A percentile compares a stretch with the other conserved stretches of the same genome.
These are phyloP conservation scores for Cladorrhinum samala DNA, from an alignment of 495 filamentous ascomycete genomes.

Conservation along the genomic window DNA sequence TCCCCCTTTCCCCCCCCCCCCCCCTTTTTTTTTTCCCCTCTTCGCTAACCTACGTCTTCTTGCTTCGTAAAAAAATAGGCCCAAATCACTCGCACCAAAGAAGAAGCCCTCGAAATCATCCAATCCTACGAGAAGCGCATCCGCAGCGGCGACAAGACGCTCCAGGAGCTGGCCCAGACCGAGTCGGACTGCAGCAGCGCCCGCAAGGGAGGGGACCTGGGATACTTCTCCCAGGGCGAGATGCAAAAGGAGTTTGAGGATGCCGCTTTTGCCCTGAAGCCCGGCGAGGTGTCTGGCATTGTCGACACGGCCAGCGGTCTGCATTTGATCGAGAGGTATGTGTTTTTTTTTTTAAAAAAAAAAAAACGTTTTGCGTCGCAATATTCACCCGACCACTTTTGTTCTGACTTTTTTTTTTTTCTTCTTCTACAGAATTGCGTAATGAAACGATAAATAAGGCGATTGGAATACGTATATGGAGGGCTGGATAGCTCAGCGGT, in stretches of 20 bases:
- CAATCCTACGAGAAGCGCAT: constrained; percentile 67
- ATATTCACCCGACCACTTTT: too few relatives aligned
- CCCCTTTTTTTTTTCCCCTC: not conserved
- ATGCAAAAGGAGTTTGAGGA: constrained; percentile 99
- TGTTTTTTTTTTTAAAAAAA: constrained; percentile 2
- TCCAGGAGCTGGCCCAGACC: constrained; percentile 76
- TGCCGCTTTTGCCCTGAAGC: constrained; percentile 78
- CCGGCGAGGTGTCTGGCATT: constrained; percentile 74
- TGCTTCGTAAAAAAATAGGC: constrained; percentile 32
- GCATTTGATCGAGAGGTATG: constrained; percentile 91
- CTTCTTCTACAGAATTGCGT: too few relatives aligned
- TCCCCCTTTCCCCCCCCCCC: not conserved
- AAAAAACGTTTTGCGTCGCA: not conserved
- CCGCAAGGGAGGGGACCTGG: constrained; percentile 88
- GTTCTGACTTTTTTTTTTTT: not conserved
- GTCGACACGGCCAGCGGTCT: constrained; percentile 92
- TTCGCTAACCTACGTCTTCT: not conserved
- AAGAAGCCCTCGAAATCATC: constrained; percentile 76
- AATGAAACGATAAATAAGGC: not conserved
- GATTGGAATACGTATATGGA: not conserved
- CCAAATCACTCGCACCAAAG: constrained; percentile 79
- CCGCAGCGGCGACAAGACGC: constrained; percentile 52
- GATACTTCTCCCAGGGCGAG: constrained; percentile 85
- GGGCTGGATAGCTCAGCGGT: not conserved
- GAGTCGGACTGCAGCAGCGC: constrained; percentile 96